These are phyloP conservation scores for Lactifluus subvellereus DNA, from an alignment of 768 basidiomycete species.

Conservation along the genomic window DNA sequence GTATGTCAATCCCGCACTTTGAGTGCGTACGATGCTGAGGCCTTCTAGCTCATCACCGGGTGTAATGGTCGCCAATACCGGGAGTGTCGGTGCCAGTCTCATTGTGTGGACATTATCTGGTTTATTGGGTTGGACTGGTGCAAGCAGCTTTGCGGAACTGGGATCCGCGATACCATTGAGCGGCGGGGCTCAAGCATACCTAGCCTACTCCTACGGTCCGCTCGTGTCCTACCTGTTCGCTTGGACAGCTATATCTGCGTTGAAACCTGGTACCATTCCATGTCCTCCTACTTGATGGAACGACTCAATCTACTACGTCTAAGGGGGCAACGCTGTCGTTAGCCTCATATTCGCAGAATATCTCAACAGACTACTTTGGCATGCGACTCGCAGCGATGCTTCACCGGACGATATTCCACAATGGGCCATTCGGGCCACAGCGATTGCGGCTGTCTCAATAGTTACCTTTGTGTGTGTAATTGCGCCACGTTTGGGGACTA, in stretches of 20 bases:
- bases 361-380: constrained; percentile 82
- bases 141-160: constrained; percentile 88
- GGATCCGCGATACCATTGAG: constrained; percentile 81
- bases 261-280: constrained; percentile 63
- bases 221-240: constrained; percentile 87
- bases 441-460: constrained; percentile 59
- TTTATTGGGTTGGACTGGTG: constrained; percentile 89
- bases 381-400: constrained; percentile 60
- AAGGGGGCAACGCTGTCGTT: constrained; percentile 77
- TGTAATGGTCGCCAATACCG: constrained; percentile 80
- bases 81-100: constrained; percentile 87
- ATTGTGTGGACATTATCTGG: constrained; percentile 81
- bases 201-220: constrained; percentile 84
- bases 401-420: constrained; percentile 77
- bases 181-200: constrained; percentile 68
- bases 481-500: constrained; percentile 70
- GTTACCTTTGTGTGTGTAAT: constrained; percentile 77
- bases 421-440: constrained; percentile 89
- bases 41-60: constrained; percentile 81
- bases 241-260: constrained; percentile 87
- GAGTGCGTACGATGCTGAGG: constrained; percentile 9
- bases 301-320: constrained; percentile 7
- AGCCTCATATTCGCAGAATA: constrained; percentile 91
- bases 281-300: not conserved
- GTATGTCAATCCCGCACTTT: constrained; percentile 39